Conservation (phyloP, 257 asterid genomes). For the Nyctanthes arbortristis region DNA sequence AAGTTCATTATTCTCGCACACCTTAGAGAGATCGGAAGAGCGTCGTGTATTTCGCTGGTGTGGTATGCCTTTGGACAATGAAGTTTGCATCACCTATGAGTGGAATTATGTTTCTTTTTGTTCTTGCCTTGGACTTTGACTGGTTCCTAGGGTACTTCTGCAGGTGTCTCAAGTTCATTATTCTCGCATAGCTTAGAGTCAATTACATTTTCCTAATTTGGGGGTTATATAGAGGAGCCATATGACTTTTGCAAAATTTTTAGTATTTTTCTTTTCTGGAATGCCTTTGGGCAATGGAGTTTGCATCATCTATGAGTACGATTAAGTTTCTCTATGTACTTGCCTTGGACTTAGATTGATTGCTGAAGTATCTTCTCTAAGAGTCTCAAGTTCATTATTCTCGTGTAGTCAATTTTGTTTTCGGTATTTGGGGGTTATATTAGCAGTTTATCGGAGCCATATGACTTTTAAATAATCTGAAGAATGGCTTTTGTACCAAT, state of each 20-base stretch:
- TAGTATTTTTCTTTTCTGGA: no score
- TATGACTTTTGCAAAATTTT: no score
- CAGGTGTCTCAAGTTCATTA: not conserved
- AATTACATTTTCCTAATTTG: no score
- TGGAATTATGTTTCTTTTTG: not conserved
- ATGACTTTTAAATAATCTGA: not conserved
- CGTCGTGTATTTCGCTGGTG: no score
- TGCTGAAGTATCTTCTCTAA: not conserved
- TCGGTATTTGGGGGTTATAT: not conserved
- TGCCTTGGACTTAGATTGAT: constrained; percentile 2
- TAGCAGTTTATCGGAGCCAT: not conserved
- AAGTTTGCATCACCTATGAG: not conserved
- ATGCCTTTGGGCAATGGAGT: no score
- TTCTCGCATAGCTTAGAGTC: not conserved
- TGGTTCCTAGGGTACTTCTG: not conserved
- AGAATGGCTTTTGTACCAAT: not conserved
- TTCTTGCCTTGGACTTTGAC: not conserved
- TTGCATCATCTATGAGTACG: not conserved
- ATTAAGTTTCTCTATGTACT: not conserved
- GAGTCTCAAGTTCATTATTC: not conserved
- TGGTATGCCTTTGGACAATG: no score
- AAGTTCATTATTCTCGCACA: not conserved
- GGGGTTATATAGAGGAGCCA: no score
- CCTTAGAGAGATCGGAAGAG: no score
- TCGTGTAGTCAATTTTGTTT: no score